A percentile compares a stretch with the other conserved stretches of the same genome.
These are phyloP conservation scores for Xylaria venustula DNA, from an alignment of 495 filamentous ascomycete species.

Conservation along the genomic window DNA sequence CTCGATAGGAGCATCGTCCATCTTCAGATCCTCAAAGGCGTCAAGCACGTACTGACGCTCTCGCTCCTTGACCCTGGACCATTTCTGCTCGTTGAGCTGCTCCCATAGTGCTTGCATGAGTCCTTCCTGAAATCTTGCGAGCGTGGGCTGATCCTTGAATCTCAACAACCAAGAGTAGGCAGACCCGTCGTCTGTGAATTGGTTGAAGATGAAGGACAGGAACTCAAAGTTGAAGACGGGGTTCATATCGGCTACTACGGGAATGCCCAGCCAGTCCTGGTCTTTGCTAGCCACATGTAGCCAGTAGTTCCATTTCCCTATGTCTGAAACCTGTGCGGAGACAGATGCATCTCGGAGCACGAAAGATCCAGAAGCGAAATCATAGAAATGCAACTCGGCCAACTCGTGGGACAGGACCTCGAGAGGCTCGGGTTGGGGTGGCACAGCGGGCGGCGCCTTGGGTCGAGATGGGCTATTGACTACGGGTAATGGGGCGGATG, in stretches of 20 bases:
- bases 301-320: slow-evolving; percentile 95
- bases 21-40: slow-evolving; percentile 89
- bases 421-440: slow-evolving; percentile 61
- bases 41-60: slow-evolving; percentile 94
- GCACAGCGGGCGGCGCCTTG: slow-evolving; percentile 47
- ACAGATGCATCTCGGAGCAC: slow-evolving; percentile 74
- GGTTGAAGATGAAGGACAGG: slow-evolving; percentile 97
- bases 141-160: slow-evolving; percentile 77
- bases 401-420: slow-evolving; percentile 74
- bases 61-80: slow-evolving; percentile 85
- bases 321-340: slow-evolving; percentile 76
- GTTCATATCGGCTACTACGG: slow-evolving; percentile 85
- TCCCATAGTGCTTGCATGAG: slow-evolving; percentile 97
- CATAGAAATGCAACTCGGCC: slow-evolving; percentile 90
- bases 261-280: slow-evolving; percentile 84
- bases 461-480: slow-evolving; percentile 15
- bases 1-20: slow-evolving; percentile 72
- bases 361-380: slow-evolving; percentile 81
- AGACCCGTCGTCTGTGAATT: slow-evolving; percentile 81
- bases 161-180: slow-evolving; percentile 95
- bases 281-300: slow-evolving; percentile 78
- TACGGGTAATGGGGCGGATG: no score
- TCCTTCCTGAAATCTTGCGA: slow-evolving; percentile 89
- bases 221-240: slow-evolving; percentile 99
- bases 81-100: slow-evolving; percentile 91